Conservation (phyloP, 371 early-diverging fungal genomes). For the Cladochytrium tenue region DNA sequence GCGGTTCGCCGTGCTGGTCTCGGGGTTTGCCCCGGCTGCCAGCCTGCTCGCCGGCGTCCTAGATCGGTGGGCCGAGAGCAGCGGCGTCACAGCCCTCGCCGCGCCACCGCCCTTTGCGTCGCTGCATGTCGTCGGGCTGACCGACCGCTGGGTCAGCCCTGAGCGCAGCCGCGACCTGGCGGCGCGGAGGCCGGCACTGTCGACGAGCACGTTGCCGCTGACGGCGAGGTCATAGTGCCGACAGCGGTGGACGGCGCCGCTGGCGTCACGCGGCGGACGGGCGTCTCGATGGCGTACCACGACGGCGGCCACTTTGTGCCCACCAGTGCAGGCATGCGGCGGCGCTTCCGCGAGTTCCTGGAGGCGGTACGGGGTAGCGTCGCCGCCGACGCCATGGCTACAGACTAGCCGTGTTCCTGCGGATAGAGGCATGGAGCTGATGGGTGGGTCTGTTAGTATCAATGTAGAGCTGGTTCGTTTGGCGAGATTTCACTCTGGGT, state of each 20-base stretch:
- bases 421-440: no score
- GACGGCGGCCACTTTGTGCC: conserved; percentile 66
- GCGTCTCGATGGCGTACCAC: not conserved
- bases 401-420: not conserved
- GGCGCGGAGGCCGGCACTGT: conserved; percentile 39
- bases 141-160: conserved; percentile 55
- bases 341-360: conserved; percentile 62
- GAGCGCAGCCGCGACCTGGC: conserved; percentile 46
- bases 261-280: conserved; percentile 25
- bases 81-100: not conserved
- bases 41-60: not conserved
- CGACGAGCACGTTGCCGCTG: no score
- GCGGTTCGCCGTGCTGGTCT: conserved; percentile 62
- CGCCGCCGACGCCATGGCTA: not conserved
- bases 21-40: conserved; percentile 58
- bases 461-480: no score
- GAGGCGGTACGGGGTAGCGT: not conserved
- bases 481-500: no score
- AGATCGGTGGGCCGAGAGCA: conserved; percentile 3
- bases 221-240: conserved; percentile 17
- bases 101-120: conserved; percentile 44
- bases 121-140: conserved; percentile 68
- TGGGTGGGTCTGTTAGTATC: no score
- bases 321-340: conserved; percentile 63
- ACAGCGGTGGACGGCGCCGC: conserved; percentile 57